A percentile compares a stretch with the other conserved stretches of the same genome.
phyloP scores from a whole-genome alignment of 768 basidiomycete species.

The Mycena crocata region DNA sequence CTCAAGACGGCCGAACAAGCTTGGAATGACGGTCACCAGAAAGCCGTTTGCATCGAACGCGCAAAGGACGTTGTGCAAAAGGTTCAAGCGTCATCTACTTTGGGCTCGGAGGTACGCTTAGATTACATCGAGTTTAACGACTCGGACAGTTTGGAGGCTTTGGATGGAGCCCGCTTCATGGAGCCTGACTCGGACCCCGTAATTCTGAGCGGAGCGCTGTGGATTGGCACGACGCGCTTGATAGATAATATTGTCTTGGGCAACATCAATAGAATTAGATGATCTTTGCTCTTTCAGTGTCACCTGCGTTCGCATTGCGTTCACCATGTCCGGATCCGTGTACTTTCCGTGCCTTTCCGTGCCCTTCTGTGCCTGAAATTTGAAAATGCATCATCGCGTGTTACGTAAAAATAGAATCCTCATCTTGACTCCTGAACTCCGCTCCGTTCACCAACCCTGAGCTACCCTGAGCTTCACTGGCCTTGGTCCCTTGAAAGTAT shows the following conservation, averaged over 20 bases:
- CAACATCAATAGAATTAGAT: slow-evolving; percentile 49
- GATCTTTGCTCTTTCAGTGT: background rate
- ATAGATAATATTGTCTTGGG: slow-evolving; percentile 94
- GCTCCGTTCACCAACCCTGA: no score
- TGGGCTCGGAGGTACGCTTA: slow-evolving; percentile 65
- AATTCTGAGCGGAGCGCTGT: slow-evolving; percentile 88
- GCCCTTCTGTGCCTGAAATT: no score
- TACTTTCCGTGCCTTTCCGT: no score
- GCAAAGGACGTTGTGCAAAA: slow-evolving; percentile 57
- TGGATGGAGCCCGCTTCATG: slow-evolving; percentile 49
- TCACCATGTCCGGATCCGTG: no score
- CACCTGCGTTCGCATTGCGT: no score
- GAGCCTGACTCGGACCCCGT: slow-evolving; percentile 52
- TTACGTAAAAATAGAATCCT: no score
- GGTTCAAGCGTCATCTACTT: slow-evolving; percentile 45
- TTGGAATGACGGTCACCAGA: slow-evolving; percentile 67
- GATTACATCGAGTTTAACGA: slow-evolving; percentile 95
- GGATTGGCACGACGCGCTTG: slow-evolving; percentile 87
- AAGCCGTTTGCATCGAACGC: slow-evolving; percentile 57
- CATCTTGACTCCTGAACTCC: no score
- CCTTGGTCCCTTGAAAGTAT: no score
- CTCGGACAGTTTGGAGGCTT: slow-evolving; percentile 74
- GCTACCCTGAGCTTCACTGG: no score
- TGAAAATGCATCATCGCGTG: no score
- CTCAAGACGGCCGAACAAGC: slow-evolving; percentile 65